These are phyloP conservation scores for Podaxis sp. DNA, from an alignment of 768 basidiomycete species.

Conservation along the genomic window DNA sequence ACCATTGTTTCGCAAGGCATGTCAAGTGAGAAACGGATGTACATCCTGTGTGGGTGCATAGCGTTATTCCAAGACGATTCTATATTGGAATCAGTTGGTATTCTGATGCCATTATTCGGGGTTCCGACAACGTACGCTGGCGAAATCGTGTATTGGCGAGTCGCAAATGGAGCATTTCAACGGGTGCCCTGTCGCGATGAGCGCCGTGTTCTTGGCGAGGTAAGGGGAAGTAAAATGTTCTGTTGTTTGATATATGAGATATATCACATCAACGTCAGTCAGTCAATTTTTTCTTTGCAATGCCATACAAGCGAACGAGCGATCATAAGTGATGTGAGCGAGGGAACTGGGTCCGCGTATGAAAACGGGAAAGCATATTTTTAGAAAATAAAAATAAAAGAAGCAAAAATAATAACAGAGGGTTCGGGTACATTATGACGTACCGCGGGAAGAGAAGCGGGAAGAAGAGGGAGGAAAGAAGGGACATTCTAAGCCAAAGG, in stretches of 20 bases:
- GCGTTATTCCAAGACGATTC: slow-evolving; percentile 49
- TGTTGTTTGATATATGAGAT: slow-evolving; percentile 21
- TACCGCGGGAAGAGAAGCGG: neutral
- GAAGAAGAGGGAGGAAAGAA: neutral
- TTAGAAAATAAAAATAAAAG: neutral
- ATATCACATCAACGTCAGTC: neutral
- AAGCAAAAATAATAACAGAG: neutral
- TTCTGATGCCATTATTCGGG: neutral
- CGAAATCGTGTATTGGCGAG: slow-evolving; percentile 37
- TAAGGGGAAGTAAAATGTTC: slow-evolving; percentile 49
- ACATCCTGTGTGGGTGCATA: slow-evolving; percentile 56
- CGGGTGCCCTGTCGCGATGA: slow-evolving; percentile 34
- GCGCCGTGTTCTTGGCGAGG: slow-evolving; percentile 45
- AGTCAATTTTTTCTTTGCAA: neutral
- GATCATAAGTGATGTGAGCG: neutral
- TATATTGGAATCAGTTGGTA: slow-evolving; percentile 21
- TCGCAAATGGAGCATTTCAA: slow-evolving; percentile 51
- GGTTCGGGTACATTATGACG: neutral
- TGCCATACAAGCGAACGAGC: neutral
- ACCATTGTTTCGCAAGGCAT: slow-evolving; percentile 55
- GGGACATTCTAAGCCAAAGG: neutral
- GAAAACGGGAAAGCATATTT: no score
- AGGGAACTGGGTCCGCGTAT: no score
- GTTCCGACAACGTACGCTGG: slow-evolving; percentile 34
- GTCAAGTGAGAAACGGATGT: slow-evolving; percentile 53